Conservation (phyloP, 108 stramenopile species). For the Craspedostauros australis region DNA sequence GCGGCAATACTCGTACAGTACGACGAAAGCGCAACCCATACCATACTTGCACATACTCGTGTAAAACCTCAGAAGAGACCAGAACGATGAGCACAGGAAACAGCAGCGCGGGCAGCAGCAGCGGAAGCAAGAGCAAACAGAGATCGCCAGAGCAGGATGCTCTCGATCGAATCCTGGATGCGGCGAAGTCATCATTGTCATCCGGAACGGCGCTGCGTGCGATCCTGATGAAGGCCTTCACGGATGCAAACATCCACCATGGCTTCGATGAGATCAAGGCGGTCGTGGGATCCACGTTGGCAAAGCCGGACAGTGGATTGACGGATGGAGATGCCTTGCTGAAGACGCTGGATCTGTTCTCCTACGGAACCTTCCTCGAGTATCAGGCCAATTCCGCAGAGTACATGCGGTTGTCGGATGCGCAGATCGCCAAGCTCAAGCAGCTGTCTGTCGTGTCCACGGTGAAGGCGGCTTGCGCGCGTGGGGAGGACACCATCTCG, state of each 20-base stretch:
- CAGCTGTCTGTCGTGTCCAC: conserved; percentile 37
- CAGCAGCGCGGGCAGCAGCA: no score
- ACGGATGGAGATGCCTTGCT: conserved; percentile 11
- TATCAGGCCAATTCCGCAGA: conserved; percentile 9
- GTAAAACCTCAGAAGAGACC: no score
- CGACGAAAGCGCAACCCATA: no score
- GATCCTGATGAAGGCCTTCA: conserved; percentile 26
- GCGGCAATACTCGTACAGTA: no score
- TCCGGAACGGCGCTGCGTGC: conserved; percentile 28
- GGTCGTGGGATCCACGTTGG: neutral
- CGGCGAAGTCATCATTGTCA: conserved; percentile 7
- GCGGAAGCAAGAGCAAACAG: no score
- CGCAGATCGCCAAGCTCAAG: conserved; percentile 30
- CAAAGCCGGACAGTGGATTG: neutral
- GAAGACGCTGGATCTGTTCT: conserved; percentile 46
- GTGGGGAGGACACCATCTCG: conserved; percentile 5
- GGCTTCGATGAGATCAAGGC: conserved; percentile 45
- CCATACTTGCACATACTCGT: no score
- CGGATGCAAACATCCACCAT: conserved; percentile 34
- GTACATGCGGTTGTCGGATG: conserved; percentile 30
- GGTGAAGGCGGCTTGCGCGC: conserved; percentile 27
- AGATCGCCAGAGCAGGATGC: no score
- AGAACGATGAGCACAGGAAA: no score
- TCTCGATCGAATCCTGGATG: no score
- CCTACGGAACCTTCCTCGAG: conserved; percentile 30